Base-by-base conservation (phyloP, 176 grass and related monocot genomes). In the Typha latifolia region DNA sequence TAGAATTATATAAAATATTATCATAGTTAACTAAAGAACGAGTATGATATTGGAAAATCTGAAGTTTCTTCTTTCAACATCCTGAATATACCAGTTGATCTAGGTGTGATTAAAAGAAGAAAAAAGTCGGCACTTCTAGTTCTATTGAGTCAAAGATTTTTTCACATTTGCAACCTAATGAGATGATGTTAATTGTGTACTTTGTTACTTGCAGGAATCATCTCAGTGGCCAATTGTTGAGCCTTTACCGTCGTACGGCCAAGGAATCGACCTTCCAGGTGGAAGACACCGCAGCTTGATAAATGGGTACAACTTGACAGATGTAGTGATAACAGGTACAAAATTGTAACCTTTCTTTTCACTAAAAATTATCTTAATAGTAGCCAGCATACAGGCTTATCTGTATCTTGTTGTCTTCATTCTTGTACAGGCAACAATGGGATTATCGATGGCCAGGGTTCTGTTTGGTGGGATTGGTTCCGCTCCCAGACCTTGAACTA, bases 201-300 rank as follows among this genome's bases (percentile, higher is more conserved):
- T 66, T 47, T 69, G 4, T 64, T 66, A 16, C 62, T 51, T 80
- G 69, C 26, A 96, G 92, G 92, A 91, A n/a, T 80, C 85, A 11
- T 91, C 80, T 26, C 82, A 91, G 65, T 96, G 88, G 88, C 88
- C 88, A 0, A 75, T 88, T 2, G 75, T 89, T 27, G 88, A 86
- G 51, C 88, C 93, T 16, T 89, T 96, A 63, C 93, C 93, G 32
- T 96, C 93, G 63, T 91, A 96, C 32, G 93, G 92, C 12, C 88
- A 78, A 77, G 92, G 92, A 20, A 32, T 78, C 14, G 93, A 96
- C 23, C 85, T 91, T 81, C 82, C 88, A 24, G 93, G 93, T 63
- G 63, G 71, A 51, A 84, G 85, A 64, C 85, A 96, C 63, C 53
- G 32, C 9, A 86, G 85, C 77, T 88, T 91, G 69, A 91, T 96